A percentile compares a stretch with the other conserved stretches of the same genome.
Conservation (phyloP, 306 rosid genomes). For the Calophaca sinica region DNA sequence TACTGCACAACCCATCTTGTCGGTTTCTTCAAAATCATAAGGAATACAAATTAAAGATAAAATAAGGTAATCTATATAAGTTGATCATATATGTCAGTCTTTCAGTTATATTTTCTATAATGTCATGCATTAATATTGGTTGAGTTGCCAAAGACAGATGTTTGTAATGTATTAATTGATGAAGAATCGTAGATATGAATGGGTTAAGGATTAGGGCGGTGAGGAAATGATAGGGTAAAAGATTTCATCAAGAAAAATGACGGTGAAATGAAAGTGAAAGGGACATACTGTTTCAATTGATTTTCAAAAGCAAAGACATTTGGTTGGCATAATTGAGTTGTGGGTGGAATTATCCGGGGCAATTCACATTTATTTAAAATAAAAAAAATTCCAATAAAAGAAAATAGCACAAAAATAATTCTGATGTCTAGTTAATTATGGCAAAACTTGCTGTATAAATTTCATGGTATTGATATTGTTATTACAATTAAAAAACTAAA, state of each 20-base stretch:
- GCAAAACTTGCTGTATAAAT: no score
- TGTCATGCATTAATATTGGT: no score
- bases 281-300: background rate
- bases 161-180: no score
- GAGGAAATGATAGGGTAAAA: slow-evolving; percentile 34
- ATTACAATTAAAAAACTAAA: slow-evolving; percentile 10
- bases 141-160: no score
- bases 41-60: no score
- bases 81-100: no score
- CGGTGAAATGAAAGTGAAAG: slow-evolving; percentile 13
- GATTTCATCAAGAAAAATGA: slow-evolving; percentile 2
- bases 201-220: slow-evolving; percentile 2
- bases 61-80: no score
- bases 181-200: no score
- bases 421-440: background rate
- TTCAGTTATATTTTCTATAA: no score
- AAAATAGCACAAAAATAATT: background rate
- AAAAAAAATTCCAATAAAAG: background rate
- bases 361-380: background rate
- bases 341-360: no score
- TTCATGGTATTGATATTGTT: background rate
- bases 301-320: background rate
- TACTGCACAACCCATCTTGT: no score
- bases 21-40: no score
- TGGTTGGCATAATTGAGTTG: background rate